Evolutionary conservation across 73 alveolate genomes (phyloP).

Genomic region (Paramecium sexaurelia): DNA sequence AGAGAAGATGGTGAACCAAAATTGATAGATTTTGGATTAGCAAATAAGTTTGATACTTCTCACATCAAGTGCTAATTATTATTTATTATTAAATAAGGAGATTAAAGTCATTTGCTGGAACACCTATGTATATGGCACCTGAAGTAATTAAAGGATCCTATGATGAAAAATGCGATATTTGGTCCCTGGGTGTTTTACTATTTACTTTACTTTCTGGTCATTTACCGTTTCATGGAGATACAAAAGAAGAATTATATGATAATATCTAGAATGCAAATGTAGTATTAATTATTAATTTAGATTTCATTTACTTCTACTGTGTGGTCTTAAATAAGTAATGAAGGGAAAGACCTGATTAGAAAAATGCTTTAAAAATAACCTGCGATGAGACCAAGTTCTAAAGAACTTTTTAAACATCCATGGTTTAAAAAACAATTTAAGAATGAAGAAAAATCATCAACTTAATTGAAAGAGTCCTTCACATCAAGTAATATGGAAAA

Average conservation of each 20-base stretch:
- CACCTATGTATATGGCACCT: constrained; percentile 49
- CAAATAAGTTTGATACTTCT: constrained; percentile 71
- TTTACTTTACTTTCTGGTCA: constrained; percentile 90
- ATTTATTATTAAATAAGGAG: constrained; percentile 88
- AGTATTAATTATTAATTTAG: not conserved
- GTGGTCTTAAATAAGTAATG: not conserved
- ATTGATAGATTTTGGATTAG: constrained; percentile 96
- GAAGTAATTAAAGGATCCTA: not conserved
- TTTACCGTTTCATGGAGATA: constrained; percentile 91
- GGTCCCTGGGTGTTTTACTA: constrained; percentile 66
- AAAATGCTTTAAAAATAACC: constrained; percentile 41
- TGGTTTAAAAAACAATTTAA: constrained; percentile 52
- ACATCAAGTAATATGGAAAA: constrained; percentile 40
- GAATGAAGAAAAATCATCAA: not conserved
- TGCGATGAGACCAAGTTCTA: constrained; percentile 30
- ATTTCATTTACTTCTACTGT: not conserved
- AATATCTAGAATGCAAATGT: constrained; percentile 39
- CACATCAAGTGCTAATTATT: constrained; percentile 76
- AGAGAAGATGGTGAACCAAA: constrained; percentile 86
- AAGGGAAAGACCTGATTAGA: constrained; percentile 50
- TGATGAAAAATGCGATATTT: constrained; percentile 28
- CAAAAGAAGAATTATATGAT: constrained; percentile 40
- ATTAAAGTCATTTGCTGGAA: constrained; percentile 79
- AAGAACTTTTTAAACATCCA: constrained; percentile 8
- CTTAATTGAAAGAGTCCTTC: not conserved